Base-by-base conservation (phyloP, 2,329 filamentous ascomycete species). In the Aspergillus candidus region DNA sequence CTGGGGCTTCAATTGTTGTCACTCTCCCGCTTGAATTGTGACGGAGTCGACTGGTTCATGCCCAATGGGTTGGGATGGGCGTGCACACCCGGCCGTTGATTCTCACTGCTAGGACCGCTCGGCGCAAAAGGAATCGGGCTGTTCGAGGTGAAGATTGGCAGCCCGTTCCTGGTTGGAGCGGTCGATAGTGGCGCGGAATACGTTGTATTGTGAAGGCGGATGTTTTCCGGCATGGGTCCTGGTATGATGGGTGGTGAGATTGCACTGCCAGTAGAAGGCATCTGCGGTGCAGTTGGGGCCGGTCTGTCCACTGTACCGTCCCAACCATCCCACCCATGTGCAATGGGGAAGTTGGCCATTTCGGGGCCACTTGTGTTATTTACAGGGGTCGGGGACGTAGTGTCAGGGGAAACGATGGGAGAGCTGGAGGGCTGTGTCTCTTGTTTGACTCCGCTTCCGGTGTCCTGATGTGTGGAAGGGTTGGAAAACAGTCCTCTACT, bases 91-190 rank as follows among this genome's bases (percentile, higher is more conserved):
- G 6, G 22, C 3, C 7, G 22, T 3, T 27, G 22, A 10, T 27
- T 27, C 18, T 32, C 33, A 36, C 35, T 36, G 46, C 11, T 39
- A 41, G n/a, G 13, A 33, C 36, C 42, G 2, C 52, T 38, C 15
- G 54, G 35, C 2, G 63, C 64, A 57, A 74, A 73, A 5, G 66
- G 68, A 46, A 73, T 73, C 4, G 62, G 58, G 4, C 67, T 66
- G 33, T 54, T 70, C 1, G 75, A 66, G 13, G 70, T 72, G 46
- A 78, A 76, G 1, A 74, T 62, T 2, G 76, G 75, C 22, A 78
- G 58, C 15, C 70, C 69, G 13, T 68, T 59, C 46, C 64, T 69
- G 35, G 66, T 68, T 38, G 58, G 57, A 11, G 61, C 47, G 2
- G 61, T 56, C 13, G 59, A 57, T 22, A 50, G 52, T 13, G 60